A percentile compares a stretch with the other conserved stretches of the same genome.
These are phyloP conservation scores for Chlamydomonas sp. DNA, from an alignment of 139 green algal species.

Conservation along the genomic window DNA sequence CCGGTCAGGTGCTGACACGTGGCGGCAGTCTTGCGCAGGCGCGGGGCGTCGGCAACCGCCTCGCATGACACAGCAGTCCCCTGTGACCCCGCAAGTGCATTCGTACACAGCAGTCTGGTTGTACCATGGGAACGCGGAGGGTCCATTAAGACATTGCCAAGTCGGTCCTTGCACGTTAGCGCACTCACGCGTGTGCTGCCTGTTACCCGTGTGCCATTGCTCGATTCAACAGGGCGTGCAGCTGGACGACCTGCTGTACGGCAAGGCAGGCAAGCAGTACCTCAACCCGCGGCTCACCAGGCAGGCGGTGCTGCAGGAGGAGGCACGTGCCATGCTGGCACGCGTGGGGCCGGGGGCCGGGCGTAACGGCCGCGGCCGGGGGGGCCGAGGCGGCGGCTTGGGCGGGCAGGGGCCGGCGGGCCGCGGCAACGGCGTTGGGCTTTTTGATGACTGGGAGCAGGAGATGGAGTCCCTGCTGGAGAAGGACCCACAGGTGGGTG, in stretches of 20 bases:
- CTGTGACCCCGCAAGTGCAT: too few species aligned
- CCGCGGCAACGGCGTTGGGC: too few species aligned
- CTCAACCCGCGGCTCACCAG: conserved; percentile 33
- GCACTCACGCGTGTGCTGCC: background rate
- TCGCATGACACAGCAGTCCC: too few species aligned
- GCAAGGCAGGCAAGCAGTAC: conserved; percentile 52
- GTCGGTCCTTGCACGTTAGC: too few species aligned
- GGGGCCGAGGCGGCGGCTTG: background rate
- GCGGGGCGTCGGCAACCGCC: too few species aligned
- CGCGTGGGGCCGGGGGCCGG: background rate
- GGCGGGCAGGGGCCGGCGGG: too few species aligned
- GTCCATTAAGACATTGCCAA: too few species aligned
- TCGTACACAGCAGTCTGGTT: too few species aligned
- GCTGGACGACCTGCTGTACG: conserved; percentile 66
- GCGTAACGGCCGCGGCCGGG: background rate
- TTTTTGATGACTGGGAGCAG: conserved; percentile 6
- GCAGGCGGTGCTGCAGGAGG: conserved; percentile 25
- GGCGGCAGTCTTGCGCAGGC: too few species aligned
- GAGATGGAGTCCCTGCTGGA: conserved; percentile 23
- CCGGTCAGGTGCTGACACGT: too few species aligned
- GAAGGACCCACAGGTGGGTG: conserved; percentile 10
- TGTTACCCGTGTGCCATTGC: too few species aligned
- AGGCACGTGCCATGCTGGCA: conserved; percentile 9
- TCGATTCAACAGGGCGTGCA: conserved; percentile 30
- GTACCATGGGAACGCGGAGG: too few species aligned